Conservation (phyloP, 2,329 filamentous ascomycete genomes). For the Microdochium bolleyi region DNA sequence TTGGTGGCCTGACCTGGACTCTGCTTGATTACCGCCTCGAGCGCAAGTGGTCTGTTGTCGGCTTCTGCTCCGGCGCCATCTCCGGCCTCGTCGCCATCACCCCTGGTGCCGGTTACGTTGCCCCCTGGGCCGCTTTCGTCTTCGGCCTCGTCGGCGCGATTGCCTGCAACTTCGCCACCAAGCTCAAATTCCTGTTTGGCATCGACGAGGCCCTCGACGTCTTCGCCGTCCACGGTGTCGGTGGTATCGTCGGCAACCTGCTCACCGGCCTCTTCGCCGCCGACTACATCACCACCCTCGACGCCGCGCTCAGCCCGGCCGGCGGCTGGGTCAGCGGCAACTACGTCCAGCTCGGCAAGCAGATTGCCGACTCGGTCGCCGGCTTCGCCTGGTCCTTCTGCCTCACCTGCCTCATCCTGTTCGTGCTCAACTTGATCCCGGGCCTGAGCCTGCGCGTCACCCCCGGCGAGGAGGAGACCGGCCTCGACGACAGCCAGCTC, state of each 20-base stretch:
- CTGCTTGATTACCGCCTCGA: slow-evolving; percentile 86
- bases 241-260: slow-evolving; percentile 73
- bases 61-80: slow-evolving; percentile 86
- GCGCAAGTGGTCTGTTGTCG: slow-evolving; percentile 87
- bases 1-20: slow-evolving; percentile 77
- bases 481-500: slow-evolving; percentile 66
- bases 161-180: slow-evolving; percentile 78
- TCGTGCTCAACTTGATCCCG: slow-evolving; percentile 62
- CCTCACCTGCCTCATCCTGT: slow-evolving; percentile 61
- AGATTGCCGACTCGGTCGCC: slow-evolving; percentile 60
- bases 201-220: slow-evolving; percentile 87
- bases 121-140: slow-evolving; percentile 51
- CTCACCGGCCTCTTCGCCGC: slow-evolving; percentile 72
- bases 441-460: slow-evolving; percentile 61
- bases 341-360: slow-evolving; percentile 64
- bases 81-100: slow-evolving; percentile 84
- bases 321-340: slow-evolving; percentile 67
- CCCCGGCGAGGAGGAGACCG: slow-evolving; percentile 60
- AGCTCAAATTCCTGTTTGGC: slow-evolving; percentile 66
- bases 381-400: slow-evolving; percentile 59
- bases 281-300: slow-evolving; percentile 65
- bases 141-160: slow-evolving; percentile 54
- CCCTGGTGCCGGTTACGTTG: slow-evolving; percentile 74
- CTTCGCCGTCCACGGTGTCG: slow-evolving; percentile 82
- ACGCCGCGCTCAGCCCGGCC: slow-evolving; percentile 50